These are phyloP conservation scores for Leucosporidium creatinivorum DNA, from an alignment of 768 basidiomycete species.

Conservation along the genomic window DNA sequence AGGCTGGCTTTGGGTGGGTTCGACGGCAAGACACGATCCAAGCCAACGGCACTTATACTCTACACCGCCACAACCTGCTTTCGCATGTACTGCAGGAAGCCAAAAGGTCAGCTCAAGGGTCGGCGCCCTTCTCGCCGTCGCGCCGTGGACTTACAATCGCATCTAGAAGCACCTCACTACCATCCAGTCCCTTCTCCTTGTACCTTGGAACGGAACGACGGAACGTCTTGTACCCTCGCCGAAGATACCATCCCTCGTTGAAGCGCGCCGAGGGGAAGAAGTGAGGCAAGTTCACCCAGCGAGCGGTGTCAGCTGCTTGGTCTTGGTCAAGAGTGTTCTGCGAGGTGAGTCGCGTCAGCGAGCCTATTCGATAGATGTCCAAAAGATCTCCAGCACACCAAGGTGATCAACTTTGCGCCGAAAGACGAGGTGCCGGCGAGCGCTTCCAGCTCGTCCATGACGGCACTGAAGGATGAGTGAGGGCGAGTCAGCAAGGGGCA, in stretches of 20 bases:
- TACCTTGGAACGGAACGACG: constrained; percentile 10
- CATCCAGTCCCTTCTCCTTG: background rate
- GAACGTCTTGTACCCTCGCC: constrained; percentile 15
- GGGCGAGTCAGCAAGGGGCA: background rate
- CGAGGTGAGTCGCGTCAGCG: no score
- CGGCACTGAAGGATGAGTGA: background rate
- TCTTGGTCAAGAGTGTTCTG: constrained; percentile 9
- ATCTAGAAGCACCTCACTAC: background rate
- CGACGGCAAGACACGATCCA: no score
- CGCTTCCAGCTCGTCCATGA: constrained; percentile 20
- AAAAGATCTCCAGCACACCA: background rate
- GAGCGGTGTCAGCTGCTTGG: background rate
- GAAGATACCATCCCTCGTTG: constrained; percentile 22
- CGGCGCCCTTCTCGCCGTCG: no score
- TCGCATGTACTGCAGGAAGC: background rate
- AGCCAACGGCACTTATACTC: background rate
- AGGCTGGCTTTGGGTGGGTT: no score
- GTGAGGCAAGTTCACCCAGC: constrained; percentile 8
- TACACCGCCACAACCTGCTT: background rate
- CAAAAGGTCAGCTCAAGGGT: background rate
- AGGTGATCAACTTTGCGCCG: constrained; percentile 3
- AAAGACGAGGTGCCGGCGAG: background rate
- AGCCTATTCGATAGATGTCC: no score
- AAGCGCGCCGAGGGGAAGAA: background rate
- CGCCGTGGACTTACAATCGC: constrained; percentile 14